Evolutionary conservation across 1,139 yeast genomes (phyloP), one percentile per base, ranked within the genome.

Genomic region (Saccharomyces hybrid): DNA sequence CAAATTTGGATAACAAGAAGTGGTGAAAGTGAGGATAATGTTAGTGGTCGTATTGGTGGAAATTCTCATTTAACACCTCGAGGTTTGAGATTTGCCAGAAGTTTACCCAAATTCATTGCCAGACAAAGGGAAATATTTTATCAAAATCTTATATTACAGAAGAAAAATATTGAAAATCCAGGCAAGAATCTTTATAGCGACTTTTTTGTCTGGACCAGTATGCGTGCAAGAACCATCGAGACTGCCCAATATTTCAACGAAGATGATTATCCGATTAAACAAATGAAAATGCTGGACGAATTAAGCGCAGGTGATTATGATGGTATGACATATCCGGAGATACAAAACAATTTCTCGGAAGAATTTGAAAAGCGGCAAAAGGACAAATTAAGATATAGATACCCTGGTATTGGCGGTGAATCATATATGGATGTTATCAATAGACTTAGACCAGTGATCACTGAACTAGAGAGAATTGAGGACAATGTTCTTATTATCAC

Each of bases 361-460:
- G 98, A 93, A 70, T 91, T 86, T 65, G 82, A 80, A 49, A 80
- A 90, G 21, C 79, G 97, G 58, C 74, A 88, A 61, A 76, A 78
- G 49, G 86, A 88, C 69, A 91, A 91, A 71, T 77, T 91, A 64
- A 76, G 84, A 28, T 91, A 90, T 71, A 76, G 98, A 61, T 91
- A 90, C 67, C 98, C 98, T 2, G 98, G 98, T 9, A 88, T 89
- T 53, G 97, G 97, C n/a, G 98, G 98, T 34, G 98, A 91, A 72
- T 87, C 96, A 0, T 91, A 91, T 64, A 74, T 91, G 63, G 99
- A 93, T 71, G 99, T 91, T 4, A 86, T 93, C 64, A 88, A 91
- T 59, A 78, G 99, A 58, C 76, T 93, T 57, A 78, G 96, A 56
- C 96, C 98, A 0, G 81, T 93, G 42, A 91, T 93, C 59, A 90